Evolutionary conservation across 352 stramenopile species (phyloP).

Genomic region (Globisporangium paroecandrum): DNA sequence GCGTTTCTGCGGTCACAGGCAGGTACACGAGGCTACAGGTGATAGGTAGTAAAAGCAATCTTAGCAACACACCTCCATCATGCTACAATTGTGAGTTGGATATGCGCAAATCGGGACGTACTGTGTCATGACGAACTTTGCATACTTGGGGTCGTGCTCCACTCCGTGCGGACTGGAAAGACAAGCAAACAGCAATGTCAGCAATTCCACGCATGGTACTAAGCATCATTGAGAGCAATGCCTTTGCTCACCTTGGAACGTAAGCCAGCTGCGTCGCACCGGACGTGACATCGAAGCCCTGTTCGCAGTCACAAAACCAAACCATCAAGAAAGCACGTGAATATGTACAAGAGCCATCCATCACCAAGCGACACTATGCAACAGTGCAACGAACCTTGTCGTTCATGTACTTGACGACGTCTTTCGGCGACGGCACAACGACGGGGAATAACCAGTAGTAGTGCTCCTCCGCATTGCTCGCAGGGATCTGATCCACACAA

Average conservation of each 20-base stretch:
- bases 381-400: slow-evolving; percentile 32
- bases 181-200: neutral
- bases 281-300: slow-evolving; percentile 82
- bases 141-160: slow-evolving; percentile 50
- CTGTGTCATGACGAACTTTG: slow-evolving; percentile 76
- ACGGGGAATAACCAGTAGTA: slow-evolving; percentile 85
- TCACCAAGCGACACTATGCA: neutral
- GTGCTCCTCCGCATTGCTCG: slow-evolving; percentile 50
- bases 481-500: slow-evolving; percentile 45
- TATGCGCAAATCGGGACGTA: slow-evolving; percentile 18
- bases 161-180: slow-evolving; percentile 36
- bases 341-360: neutral
- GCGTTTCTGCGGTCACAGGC: slow-evolving; percentile 71
- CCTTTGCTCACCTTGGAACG: slow-evolving; percentile 46
- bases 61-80: neutral
- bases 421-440: slow-evolving; percentile 48
- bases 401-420: slow-evolving; percentile 71
- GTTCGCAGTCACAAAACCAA: neutral
- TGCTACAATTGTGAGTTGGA: neutral
- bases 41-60: neutral
- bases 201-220: no score
- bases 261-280: slow-evolving; percentile 70
- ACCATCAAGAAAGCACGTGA: neutral
- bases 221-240: no score
- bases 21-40: slow-evolving; percentile 65